These are phyloP conservation scores for Cryomyces minteri DNA, from an alignment of 495 filamentous ascomycete species.

Conservation along the genomic window DNA sequence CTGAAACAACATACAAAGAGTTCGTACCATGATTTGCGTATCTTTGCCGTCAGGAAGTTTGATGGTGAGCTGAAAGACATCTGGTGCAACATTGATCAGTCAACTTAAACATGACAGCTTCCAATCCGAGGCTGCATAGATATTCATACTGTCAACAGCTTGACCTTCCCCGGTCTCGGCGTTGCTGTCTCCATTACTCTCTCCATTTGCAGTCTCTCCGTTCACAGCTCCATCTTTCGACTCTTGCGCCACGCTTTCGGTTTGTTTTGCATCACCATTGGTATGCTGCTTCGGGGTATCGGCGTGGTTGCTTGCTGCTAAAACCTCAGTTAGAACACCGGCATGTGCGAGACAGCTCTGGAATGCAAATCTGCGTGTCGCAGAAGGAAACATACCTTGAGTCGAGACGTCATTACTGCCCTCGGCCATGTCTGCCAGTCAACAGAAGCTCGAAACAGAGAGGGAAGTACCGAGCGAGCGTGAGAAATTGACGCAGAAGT, in stretches of 20 bases:
- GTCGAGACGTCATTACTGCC: constrained; percentile 12
- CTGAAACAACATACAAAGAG: background rate
- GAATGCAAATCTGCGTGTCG: background rate
- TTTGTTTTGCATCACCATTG: background rate
- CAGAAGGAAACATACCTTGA: constrained; percentile 6
- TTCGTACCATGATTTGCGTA: constrained; percentile 61
- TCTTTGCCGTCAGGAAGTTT: constrained; percentile 62
- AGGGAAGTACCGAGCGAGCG: background rate
- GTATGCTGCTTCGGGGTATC: background rate
- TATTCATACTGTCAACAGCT: background rate
- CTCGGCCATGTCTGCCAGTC: constrained; percentile 8
- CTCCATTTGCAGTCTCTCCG: too few species aligned
- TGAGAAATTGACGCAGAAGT: background rate
- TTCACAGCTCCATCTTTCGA: too few species aligned
- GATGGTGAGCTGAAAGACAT: constrained; percentile 64
- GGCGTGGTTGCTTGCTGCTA: background rate
- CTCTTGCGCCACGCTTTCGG: background rate
- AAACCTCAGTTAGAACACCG: background rate
- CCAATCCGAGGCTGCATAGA: too few species aligned
- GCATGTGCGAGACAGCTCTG: background rate
- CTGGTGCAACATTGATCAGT: background rate
- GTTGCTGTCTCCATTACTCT: background rate
- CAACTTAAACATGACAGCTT: too few species aligned
- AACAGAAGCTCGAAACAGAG: background rate
- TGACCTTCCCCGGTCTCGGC: background rate